phyloP scores from a whole-genome alignment of 345 rosid species.

The Acer saccharum region DNA sequence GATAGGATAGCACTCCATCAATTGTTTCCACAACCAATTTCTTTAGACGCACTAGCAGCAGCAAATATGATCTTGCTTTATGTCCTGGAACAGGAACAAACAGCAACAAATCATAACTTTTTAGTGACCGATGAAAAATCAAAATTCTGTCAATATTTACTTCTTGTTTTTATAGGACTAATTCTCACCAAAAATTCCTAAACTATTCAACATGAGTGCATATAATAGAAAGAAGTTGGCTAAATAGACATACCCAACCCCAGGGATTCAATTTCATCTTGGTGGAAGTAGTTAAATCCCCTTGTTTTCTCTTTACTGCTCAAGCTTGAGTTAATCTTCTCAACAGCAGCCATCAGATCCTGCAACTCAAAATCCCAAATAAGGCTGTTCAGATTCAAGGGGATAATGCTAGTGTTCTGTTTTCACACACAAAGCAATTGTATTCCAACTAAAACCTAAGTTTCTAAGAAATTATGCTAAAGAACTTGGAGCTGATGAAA shows the following conservation, averaged over 20 bases:
- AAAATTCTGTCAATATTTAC: neutral
- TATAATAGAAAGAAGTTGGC: neutral
- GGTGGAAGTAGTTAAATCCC: slow-evolving; percentile 48
- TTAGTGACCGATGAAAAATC: neutral
- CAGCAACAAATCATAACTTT: neutral
- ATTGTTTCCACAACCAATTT: slow-evolving; percentile 58
- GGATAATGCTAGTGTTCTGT: neutral
- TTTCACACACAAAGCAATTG: neutral
- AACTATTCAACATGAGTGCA: too few relatives aligned
- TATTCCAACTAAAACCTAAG: neutral
- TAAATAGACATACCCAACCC: slow-evolving; percentile 18
- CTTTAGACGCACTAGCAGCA: slow-evolving; percentile 68
- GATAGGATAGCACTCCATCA: slow-evolving; percentile 58
- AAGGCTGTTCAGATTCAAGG: neutral
- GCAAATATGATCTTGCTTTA: slow-evolving; percentile 61
- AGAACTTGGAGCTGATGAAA: neutral
- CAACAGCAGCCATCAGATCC: slow-evolving; percentile 74
- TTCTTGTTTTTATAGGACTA: too few relatives aligned
- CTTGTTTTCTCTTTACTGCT: slow-evolving; percentile 42
- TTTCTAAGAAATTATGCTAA: neutral
- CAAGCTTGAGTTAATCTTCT: slow-evolving; percentile 64
- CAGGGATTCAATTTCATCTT: slow-evolving; percentile 69
- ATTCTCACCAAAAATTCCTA: too few relatives aligned
- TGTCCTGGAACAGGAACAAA: slow-evolving; percentile 44
- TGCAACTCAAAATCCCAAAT: slow-evolving; percentile 28